A percentile compares a stretch with the other conserved stretches of the same genome.
Evolutionary conservation across 2,329 filamentous ascomycete species (phyloP).

Genomic region (Lasiodiplodia theobromae): DNA sequence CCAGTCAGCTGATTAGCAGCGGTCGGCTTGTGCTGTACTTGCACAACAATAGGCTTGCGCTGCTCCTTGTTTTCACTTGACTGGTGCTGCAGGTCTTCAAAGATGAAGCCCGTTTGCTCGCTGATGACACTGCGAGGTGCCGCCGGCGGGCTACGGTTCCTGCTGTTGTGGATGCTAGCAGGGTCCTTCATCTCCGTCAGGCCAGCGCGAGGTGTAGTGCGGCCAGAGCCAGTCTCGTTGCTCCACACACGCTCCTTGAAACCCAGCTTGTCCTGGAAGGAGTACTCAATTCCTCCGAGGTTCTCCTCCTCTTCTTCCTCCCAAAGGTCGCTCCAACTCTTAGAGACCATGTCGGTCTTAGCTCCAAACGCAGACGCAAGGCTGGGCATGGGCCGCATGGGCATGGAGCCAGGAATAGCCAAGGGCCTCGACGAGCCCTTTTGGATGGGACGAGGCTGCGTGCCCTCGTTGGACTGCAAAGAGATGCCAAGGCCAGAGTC

Average conservation of each 20-base stretch:
- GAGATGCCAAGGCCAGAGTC: constrained; percentile 84
- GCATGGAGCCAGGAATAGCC: constrained; percentile 80
- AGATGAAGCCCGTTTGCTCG: constrained; percentile 74
- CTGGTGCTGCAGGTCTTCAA: constrained; percentile 79
- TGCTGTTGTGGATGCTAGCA: constrained; percentile 59
- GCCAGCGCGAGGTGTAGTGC: constrained; percentile 58
- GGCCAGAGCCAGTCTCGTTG: constrained; percentile 51
- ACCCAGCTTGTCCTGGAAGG: constrained; percentile 39
- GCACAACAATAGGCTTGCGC: constrained; percentile 34
- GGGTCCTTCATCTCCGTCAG: constrained; percentile 63
- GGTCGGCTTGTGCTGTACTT: constrained; percentile 35
- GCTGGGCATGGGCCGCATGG: constrained; percentile 68
- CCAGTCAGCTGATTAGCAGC: neutral
- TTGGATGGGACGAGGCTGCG: constrained; percentile 57
- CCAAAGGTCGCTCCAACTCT: constrained; percentile 99
- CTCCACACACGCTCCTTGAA: constrained; percentile 46
- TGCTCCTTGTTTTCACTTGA: constrained; percentile 48
- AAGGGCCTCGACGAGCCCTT: constrained; percentile 72
- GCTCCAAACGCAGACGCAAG: constrained; percentile 83
- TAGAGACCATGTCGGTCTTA: constrained; percentile 81
- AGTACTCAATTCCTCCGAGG: constrained; percentile 66
- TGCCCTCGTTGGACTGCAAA: constrained; percentile 66
- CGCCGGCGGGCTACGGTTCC: constrained; percentile 45
- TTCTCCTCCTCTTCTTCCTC: constrained; percentile 91
- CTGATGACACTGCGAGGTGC: constrained; percentile 57